Conservation (phyloP, 192 early-diverging fungal species). For the Coemansia sp. region DNA sequence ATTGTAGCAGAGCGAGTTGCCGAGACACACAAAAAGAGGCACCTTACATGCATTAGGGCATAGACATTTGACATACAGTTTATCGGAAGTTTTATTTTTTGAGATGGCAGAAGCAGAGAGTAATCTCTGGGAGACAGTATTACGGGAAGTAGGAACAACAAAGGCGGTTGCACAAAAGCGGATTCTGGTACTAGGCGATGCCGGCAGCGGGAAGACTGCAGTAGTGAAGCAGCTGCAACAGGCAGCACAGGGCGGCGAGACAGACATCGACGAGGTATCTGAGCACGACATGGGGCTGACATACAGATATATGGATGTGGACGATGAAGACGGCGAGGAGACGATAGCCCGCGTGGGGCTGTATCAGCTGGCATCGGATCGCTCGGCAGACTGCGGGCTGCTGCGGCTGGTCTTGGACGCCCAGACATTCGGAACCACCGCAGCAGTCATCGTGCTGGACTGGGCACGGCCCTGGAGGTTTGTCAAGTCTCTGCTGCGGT, state of each 20-base stretch:
- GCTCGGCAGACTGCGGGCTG: conserved; percentile 64
- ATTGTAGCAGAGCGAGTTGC: neutral
- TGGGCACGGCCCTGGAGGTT: conserved; percentile 90
- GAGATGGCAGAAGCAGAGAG: neutral
- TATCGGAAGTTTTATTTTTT: too few relatives aligned
- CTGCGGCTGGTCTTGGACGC: conserved; percentile 70
- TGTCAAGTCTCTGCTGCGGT: conserved; percentile 73
- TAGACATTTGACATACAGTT: too few relatives aligned
- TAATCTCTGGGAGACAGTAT: conserved; percentile 79
- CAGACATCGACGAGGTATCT: conserved; percentile 24
- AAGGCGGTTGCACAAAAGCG: conserved; percentile 72
- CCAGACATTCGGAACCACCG: conserved; percentile 59
- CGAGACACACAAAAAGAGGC: too few relatives aligned
- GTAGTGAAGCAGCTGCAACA: conserved; percentile 58
- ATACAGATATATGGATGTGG: conserved; percentile 79
- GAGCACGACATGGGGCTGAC: conserved; percentile 77
- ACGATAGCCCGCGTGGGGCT: conserved; percentile 67
- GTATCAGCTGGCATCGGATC: conserved; percentile 74
- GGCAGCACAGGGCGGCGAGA: conserved; percentile 48
- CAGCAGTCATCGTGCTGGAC: conserved; percentile 80
- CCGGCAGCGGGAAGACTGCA: conserved; percentile 79
- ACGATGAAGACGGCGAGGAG: conserved; percentile 83
- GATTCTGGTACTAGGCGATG: conserved; percentile 81
- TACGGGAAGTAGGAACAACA: conserved; percentile 72
- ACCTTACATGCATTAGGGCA: too few relatives aligned